Percentiles rank a stretch among this genome's conserved stretches.
phyloP scores from a whole-genome alignment of 1,284 basidiomycete genomes.

The Papiliotrema terrestris region DNA sequence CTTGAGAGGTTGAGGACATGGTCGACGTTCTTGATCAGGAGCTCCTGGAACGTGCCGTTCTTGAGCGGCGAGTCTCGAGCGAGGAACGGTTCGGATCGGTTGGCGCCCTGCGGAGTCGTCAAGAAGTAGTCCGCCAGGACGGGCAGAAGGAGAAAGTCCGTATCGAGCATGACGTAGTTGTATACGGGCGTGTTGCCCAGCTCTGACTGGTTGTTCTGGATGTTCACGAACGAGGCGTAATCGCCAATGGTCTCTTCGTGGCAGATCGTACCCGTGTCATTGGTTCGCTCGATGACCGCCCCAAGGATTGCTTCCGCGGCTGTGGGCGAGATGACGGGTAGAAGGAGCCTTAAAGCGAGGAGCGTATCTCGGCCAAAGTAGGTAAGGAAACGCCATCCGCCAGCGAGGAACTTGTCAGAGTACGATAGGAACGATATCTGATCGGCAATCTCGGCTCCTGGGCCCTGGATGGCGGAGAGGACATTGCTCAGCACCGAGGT shows the following conservation, averaged over 20 bases:
- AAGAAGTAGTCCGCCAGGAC: constrained; percentile 51
- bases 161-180: constrained; percentile 52
- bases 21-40: constrained; percentile 45
- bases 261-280: constrained; percentile 48
- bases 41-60: constrained; percentile 47
- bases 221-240: constrained; percentile 37
- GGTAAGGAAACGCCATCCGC: constrained; percentile 53
- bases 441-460: constrained; percentile 36
- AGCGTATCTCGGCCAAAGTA: constrained; percentile 53
- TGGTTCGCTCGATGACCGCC: constrained; percentile 51
- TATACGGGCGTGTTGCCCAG: constrained; percentile 50
- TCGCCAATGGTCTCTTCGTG: constrained; percentile 52
- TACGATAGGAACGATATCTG: constrained; percentile 48
- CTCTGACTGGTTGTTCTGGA: constrained; percentile 46
- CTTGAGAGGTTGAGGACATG: constrained; percentile 39
- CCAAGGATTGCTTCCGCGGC: constrained; percentile 51
- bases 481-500: constrained; percentile 30
- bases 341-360: constrained; percentile 50
- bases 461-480: constrained; percentile 36
- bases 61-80: constrained; percentile 43
- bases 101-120: constrained; percentile 42
- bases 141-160: constrained; percentile 52
- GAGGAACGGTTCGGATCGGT: constrained; percentile 36
- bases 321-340: constrained; percentile 49
- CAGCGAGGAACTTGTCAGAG: constrained; percentile 49